Evolutionary conservation across 768 basidiomycete species (phyloP).

Genomic region (Sporobolomyces pararoseus): DNA sequence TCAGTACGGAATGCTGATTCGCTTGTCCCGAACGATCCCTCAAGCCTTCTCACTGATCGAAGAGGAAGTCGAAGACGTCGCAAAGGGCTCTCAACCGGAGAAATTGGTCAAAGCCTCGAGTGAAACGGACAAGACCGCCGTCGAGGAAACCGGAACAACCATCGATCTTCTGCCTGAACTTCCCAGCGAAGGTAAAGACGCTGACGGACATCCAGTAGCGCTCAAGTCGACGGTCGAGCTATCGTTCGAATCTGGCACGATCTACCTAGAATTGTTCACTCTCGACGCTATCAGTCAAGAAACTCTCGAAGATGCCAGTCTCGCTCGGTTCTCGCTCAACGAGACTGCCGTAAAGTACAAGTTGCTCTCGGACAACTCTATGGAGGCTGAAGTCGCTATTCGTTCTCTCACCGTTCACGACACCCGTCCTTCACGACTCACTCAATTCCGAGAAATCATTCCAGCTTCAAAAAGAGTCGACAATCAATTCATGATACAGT

Average conservation of each 20-base stretch:
- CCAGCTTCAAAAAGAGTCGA: slow-evolving; percentile 85
- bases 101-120: slow-evolving; percentile 25
- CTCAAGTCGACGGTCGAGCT: slow-evolving; percentile 69
- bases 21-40: slow-evolving; percentile 65
- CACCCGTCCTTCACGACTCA: slow-evolving; percentile 66
- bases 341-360: slow-evolving; percentile 75
- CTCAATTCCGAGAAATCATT: slow-evolving; percentile 89
- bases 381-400: slow-evolving; percentile 80
- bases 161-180: slow-evolving; percentile 52
- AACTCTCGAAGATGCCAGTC: slow-evolving; percentile 70
- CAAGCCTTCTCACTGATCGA: slow-evolving; percentile 60
- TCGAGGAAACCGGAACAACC: not conserved
- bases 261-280: slow-evolving; percentile 85
- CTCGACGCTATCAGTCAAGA: slow-evolving; percentile 58
- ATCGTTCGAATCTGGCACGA: slow-evolving; percentile 62
- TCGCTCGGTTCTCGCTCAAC: slow-evolving; percentile 77
- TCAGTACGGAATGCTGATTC: slow-evolving; percentile 71
- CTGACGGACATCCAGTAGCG: slow-evolving; percentile 49
- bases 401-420: slow-evolving; percentile 88
- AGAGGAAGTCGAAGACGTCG: slow-evolving; percentile 48
- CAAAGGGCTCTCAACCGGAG: slow-evolving; percentile 1
- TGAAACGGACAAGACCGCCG: not conserved
- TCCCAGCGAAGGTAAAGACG: slow-evolving; percentile 43
- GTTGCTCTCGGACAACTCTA: slow-evolving; percentile 72
- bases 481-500: slow-evolving; percentile 84